These are phyloP conservation scores for Dactylis glomerata DNA, from an alignment of 176 grass and related monocot species.

Conservation along the genomic window DNA sequence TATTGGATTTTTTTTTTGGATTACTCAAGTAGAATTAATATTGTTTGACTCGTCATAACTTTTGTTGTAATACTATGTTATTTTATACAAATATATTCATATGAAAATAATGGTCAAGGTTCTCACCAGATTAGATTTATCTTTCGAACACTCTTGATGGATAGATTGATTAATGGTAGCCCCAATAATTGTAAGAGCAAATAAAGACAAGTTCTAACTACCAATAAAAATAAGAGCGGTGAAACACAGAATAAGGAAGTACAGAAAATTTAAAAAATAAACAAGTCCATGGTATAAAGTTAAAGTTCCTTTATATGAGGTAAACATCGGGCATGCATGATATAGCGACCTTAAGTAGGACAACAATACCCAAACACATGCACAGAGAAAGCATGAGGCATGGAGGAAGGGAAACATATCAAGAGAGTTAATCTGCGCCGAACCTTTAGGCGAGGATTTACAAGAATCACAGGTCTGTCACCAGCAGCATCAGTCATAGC, in stretches of 20 bases:
- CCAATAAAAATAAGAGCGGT: not conserved
- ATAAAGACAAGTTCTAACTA: not conserved
- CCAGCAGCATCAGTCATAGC: constrained; percentile 93
- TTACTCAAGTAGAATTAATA: not conserved
- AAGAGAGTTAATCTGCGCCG: not conserved
- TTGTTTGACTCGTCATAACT: not conserved
- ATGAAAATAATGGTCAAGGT: not conserved
- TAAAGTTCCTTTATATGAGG: not conserved
- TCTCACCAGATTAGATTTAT: not conserved
- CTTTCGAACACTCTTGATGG: not conserved
- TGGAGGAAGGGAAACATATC: not conserved
- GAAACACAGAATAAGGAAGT: not conserved
- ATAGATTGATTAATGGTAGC: not conserved
- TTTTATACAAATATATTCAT: not conserved
- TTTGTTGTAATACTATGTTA: not conserved
- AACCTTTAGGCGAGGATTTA: constrained; percentile 97
- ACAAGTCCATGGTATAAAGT: not conserved
- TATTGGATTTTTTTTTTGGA: not conserved
- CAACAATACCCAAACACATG: not conserved
- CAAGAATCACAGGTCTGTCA: constrained; percentile 84
- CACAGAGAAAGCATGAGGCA: not conserved
- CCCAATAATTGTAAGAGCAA: not conserved
- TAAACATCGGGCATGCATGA: not conserved
- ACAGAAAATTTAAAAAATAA: constrained; percentile 11
- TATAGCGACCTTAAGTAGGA: not conserved